Evolutionary conservation across 768 basidiomycete genomes (phyloP), one percentile per base, ranked within the genome.

Genomic region (Psilocybe cyanescens): DNA sequence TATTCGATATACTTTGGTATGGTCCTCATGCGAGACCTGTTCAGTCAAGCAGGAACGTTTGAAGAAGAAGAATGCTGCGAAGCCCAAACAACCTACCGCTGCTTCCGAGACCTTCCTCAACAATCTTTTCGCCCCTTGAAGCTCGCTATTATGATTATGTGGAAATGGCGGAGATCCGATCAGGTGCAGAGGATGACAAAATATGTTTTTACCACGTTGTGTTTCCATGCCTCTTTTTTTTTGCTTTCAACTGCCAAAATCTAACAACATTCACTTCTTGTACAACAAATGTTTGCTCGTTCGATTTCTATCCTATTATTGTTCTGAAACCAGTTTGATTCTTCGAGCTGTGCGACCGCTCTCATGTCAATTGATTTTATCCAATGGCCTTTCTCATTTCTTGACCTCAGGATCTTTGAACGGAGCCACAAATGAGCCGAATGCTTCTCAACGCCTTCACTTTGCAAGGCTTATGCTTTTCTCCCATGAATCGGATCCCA

Each of bases 81-180:
- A 89, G 81, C 75, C 83, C 73, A 89, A 89, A 77, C 77, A 79
- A 64, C 78, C 79, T 58, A 77, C 77, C 62, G 79, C 87, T 61
- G 88, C 94, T 62, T 88, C 90, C 73, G 87, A 93, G 78, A 83
- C 85, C 51, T 97, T 97, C 93, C 81, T 94, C 74, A 81, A 82
- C 61, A 92, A 83, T 65, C 85, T 98, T 72, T 88, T 92, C 68
- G 90, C 95, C 75, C 90, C 94, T 74, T 97, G 41, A 81, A 91
- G 61, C 55, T 57, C 31, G 14, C 24, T 28, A 46, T 16, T 19
- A 8, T 14, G n/a, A 17, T 53, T 8, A 29, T 3, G 3, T 17
- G 33, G 4, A 37, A 16, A 8, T 12, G 8, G 3, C 4, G 47
- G 44, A 55, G 28, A n/a, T 31, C 29, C 4, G 31, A 9, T 53